phyloP scores from a whole-genome alignment of 2,329 filamentous ascomycete species.

The Ramichloridium luteum region DNA sequence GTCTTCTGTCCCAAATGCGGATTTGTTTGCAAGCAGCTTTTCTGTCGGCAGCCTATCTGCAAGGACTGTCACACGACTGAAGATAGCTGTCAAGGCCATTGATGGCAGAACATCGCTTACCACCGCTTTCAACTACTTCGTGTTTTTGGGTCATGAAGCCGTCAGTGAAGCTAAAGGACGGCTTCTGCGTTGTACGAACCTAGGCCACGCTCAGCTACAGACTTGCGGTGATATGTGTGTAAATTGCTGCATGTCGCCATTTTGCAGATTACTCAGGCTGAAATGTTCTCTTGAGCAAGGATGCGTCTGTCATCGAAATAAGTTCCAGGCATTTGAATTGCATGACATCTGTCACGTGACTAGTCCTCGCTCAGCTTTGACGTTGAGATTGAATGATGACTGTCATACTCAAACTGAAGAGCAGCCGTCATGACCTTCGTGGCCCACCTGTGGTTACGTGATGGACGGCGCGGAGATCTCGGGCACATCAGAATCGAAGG shows the following conservation, averaged over 20 bases:
- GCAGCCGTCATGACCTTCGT: neutral
- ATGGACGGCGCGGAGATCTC: constrained; percentile 1
- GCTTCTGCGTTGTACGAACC: neutral
- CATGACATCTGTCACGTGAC: no score
- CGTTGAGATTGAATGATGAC: no score
- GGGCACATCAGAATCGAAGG: constrained; percentile 4
- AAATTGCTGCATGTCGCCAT: no score
- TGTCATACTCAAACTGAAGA: neutral
- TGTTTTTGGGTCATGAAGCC: neutral
- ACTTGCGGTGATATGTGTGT: no score
- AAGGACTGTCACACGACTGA: no score
- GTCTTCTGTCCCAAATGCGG: constrained; percentile 2
- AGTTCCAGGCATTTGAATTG: no score
- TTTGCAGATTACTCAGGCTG: no score
- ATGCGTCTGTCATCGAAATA: no score
- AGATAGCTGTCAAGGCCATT: no score
- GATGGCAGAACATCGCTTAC: neutral
- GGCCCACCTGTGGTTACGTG: neutral
- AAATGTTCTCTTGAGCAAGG: no score
- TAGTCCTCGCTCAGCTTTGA: no score
- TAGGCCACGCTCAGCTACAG: no score
- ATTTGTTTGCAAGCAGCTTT: neutral
- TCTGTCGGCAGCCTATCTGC: neutral
- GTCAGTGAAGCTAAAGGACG: neutral
- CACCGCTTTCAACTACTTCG: neutral